These are phyloP conservation scores for Apophysomyces elegans DNA, from an alignment of 371 early-diverging fungal species.

Conservation along the genomic window DNA sequence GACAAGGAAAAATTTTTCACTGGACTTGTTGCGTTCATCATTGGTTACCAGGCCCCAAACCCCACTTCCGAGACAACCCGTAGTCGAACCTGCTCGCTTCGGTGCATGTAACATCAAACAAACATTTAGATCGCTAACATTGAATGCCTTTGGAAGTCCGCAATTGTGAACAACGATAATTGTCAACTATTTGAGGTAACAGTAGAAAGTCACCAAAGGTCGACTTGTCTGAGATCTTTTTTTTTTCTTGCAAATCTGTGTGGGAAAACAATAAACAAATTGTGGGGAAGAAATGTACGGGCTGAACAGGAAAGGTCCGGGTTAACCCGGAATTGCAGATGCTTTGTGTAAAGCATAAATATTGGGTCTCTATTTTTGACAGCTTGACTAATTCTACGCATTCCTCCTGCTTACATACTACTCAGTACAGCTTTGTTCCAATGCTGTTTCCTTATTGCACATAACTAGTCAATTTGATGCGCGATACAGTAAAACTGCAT, in stretches of 20 bases:
- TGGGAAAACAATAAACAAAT: constrained; percentile 1
- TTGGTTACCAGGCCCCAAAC: not conserved
- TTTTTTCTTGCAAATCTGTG: not conserved
- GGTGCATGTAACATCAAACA: not conserved
- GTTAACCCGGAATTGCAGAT: constrained; percentile 10
- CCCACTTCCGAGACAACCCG: not conserved
- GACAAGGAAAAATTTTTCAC: constrained; percentile 3
- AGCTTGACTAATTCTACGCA: not conserved
- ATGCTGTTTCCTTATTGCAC: too few relatives aligned
- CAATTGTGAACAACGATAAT: not conserved
- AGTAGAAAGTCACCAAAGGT: not conserved
- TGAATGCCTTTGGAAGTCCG: not conserved
- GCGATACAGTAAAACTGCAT: too few relatives aligned
- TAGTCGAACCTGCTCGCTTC: not conserved
- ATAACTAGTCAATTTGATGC: too few relatives aligned
- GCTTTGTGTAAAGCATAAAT: constrained; percentile 4
- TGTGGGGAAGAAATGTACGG: constrained; percentile 5
- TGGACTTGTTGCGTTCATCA: not conserved
- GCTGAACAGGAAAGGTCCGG: constrained; percentile 9
- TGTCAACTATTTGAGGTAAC: not conserved
- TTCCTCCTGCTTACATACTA: not conserved
- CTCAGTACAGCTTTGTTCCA: not conserved
- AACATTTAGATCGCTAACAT: too few relatives aligned
- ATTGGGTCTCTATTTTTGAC: not conserved
- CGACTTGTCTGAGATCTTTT: not conserved